Conservation (phyloP, 192 early-diverging fungal species). For the Entomortierella beljakovae region DNA sequence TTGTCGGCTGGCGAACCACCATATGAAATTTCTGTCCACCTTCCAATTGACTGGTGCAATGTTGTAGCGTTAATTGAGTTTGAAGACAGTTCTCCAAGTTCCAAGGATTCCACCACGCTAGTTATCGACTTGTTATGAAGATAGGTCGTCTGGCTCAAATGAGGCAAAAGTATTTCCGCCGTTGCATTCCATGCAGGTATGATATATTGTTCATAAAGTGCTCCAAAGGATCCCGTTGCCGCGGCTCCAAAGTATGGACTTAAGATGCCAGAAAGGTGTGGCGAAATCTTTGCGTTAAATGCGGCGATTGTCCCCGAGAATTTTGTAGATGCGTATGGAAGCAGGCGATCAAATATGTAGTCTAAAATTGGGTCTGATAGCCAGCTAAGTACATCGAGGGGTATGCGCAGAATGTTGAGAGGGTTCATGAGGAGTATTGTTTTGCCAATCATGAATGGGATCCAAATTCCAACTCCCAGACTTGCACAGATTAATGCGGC, state of each 20-base stretch:
- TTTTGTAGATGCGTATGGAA: background rate
- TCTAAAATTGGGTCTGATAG: slow-evolving; percentile 41
- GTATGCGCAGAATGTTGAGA: slow-evolving; percentile 18
- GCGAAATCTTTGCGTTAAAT: background rate
- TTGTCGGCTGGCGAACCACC: slow-evolving; percentile 67
- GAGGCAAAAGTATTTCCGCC: slow-evolving; percentile 1
- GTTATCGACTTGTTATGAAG: background rate
- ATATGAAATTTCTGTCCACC: slow-evolving; percentile 61
- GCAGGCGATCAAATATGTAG: slow-evolving; percentile 27
- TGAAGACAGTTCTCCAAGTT: background rate
- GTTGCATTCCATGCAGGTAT: slow-evolving; percentile 19
- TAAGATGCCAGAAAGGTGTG: background rate
- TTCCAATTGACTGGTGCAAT: slow-evolving; percentile 19
- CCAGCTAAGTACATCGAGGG: slow-evolving; percentile 21
- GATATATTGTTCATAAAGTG: slow-evolving; percentile 9
- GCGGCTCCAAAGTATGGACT: slow-evolving; percentile 5
- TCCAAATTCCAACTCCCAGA: slow-evolving; percentile 79
- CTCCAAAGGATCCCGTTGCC: background rate
- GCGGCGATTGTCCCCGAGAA: background rate
- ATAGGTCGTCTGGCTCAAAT: background rate
- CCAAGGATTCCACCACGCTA: background rate
- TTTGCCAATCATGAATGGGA: slow-evolving; percentile 80
- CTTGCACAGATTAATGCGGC: slow-evolving; percentile 81
- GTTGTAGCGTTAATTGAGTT: background rate
- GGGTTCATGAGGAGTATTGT: slow-evolving; percentile 55